Conservation (phyloP, 2,329 filamentous ascomycete species). For the Colletotrichum paranaense region DNA sequence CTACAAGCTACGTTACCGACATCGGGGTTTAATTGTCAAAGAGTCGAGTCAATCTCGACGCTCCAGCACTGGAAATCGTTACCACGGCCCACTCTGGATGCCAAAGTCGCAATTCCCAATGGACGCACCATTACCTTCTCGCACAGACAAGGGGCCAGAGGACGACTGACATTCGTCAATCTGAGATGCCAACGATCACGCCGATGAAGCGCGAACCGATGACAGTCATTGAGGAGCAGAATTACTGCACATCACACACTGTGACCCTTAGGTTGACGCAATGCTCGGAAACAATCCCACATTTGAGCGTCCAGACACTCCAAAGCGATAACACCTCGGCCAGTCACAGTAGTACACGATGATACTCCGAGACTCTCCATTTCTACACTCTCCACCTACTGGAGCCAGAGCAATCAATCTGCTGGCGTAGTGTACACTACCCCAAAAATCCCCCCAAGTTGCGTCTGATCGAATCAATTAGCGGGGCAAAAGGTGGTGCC, state of each 20-base stretch:
- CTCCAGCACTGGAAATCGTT: background rate
- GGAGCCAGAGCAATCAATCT: slow-evolving; percentile 22
- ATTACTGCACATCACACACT: background rate
- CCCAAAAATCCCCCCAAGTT: slow-evolving; percentile 20
- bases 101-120: background rate
- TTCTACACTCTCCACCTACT: slow-evolving; percentile 10
- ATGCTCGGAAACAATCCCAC: background rate
- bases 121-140: slow-evolving; percentile 13
- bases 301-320: background rate
- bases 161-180: slow-evolving; percentile 4
- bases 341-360: slow-evolving; percentile 5
- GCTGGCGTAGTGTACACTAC: slow-evolving; percentile 6
- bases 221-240: background rate
- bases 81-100: background rate
- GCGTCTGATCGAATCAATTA: slow-evolving; percentile 12
- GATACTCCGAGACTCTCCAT: slow-evolving; percentile 12
- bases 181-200: slow-evolving; percentile 3
- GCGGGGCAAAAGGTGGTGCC: slow-evolving; percentile 18
- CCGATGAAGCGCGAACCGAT: background rate
- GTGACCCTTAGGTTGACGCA: slow-evolving; percentile 1
- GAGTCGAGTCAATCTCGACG: background rate
- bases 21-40: background rate
- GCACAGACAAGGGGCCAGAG: slow-evolving; percentile 19
- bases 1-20: background rate
- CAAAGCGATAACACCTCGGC: background rate